Evolutionary conservation across 192 early-diverging fungal genomes (phyloP), one percentile per base, ranked within the genome.

Genomic region (Coemansia sp.): DNA sequence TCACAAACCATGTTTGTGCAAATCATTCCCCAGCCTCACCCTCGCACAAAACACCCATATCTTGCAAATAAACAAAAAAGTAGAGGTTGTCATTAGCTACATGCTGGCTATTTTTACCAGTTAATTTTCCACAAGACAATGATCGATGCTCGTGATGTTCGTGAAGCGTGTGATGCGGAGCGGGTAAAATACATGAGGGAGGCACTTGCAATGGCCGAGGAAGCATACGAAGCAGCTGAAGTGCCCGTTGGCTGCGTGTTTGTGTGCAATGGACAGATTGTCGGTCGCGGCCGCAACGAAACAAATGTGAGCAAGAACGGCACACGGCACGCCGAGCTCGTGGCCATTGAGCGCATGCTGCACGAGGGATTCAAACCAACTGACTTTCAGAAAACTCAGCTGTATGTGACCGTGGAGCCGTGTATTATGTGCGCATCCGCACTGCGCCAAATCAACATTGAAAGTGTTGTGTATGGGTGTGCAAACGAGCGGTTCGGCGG

Each of bases 401-500:
- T 99, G 22, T 99, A 97, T 73, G 97, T 99, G 14, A 96, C 97
- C 0, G 94, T 99, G 0, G 97, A 98, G 72, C 96, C 97, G 1
- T 99, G 97, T 70, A 83, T 99, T 4, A 99, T 98, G 97, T 99
- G 96, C 59, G 94, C 94, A 0, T 88, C 92, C 43, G 97, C 96
- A 5, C 70, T 98, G 57, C 71, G 95, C 11, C 90, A 92, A 61
- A 62, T 96, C 7, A 50, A 86, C 2, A 86, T 99, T 8, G 75
- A 88, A n/a, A 75, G 85, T n/a, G 96, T 97, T 8, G 91, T 89
- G 59, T 98, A 87, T 81, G 97, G 97, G 2, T 91, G 91, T 60
- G 84, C 86, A 4, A 99, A 99, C 67, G 96, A 99, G 17, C 85
- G 91, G 56, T 99, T 99, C 83, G 97, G 97, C 24, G 97, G 91